These are phyloP conservation scores for Marasmius sp. DNA, from an alignment of 1,284 basidiomycete species.

Conservation along the genomic window DNA sequence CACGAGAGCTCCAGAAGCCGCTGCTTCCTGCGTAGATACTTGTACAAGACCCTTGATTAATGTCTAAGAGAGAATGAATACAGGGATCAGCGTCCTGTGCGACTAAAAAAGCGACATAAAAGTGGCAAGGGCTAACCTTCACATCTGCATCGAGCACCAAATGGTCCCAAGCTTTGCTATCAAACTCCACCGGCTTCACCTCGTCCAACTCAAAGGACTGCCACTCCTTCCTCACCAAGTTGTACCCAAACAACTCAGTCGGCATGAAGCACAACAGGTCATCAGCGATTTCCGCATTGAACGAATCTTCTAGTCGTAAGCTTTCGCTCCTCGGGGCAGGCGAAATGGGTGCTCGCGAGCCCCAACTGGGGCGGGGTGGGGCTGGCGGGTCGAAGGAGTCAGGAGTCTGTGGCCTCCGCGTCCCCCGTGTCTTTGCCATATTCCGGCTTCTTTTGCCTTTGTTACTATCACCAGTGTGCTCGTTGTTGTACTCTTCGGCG, in stretches of 20 bases:
- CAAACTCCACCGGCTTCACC: slow-evolving; percentile 2
- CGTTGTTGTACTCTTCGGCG: not conserved
- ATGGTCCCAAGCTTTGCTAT: slow-evolving; percentile 8
- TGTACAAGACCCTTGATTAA: slow-evolving; percentile 7
- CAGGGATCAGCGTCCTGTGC: not conserved
- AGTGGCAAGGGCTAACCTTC: slow-evolving; percentile 1
- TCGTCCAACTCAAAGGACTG: not conserved
- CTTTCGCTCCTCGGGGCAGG: too few relatives aligned
- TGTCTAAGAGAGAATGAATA: not conserved
- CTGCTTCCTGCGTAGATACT: not conserved
- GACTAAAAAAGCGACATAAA: not conserved
- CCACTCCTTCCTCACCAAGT: slow-evolving; percentile 7
- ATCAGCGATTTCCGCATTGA: not conserved
- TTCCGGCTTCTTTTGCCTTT: not conserved
- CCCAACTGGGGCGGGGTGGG: too few relatives aligned
- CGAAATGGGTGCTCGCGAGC: too few relatives aligned
- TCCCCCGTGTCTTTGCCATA: too few relatives aligned
- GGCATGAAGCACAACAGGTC: slow-evolving; percentile 3
- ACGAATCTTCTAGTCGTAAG: too few relatives aligned
- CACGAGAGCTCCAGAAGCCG: not conserved
- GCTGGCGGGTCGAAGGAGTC: too few relatives aligned
- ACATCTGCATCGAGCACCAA: slow-evolving; percentile 5
- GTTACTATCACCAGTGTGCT: not conserved
- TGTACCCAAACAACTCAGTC: slow-evolving; percentile 4
- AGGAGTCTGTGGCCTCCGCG: too few relatives aligned